phyloP scores from a whole-genome alignment of 2,329 filamentous ascomycete species.

The Colletotrichum cereale region DNA sequence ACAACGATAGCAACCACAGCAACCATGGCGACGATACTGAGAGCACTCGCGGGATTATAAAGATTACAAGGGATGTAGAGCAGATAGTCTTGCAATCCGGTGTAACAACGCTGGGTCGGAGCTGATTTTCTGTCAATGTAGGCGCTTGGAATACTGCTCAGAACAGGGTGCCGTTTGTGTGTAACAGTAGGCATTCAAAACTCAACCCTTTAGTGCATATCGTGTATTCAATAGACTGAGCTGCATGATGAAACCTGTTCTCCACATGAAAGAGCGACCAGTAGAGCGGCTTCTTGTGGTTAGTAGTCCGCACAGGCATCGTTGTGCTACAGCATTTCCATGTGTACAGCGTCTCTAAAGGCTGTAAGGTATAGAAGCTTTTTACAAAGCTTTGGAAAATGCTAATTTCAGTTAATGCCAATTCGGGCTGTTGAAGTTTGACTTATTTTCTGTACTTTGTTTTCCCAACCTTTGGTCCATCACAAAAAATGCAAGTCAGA shows the following conservation, averaged over 20 bases:
- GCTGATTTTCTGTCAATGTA: background rate
- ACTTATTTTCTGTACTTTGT: background rate
- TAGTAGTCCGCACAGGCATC: background rate
- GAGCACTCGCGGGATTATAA: background rate
- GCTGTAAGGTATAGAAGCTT: no score
- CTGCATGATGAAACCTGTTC: background rate
- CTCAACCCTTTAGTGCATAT: background rate
- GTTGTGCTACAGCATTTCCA: background rate
- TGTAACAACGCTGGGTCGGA: no score
- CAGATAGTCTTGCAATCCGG: background rate
- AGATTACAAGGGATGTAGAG: background rate
- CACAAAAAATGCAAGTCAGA: background rate
- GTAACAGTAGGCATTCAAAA: background rate
- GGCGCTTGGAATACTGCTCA: background rate
- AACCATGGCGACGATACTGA: background rate
- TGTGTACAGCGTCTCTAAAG: background rate
- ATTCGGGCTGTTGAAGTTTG: background rate
- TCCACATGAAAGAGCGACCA: background rate
- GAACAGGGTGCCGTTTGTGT: background rate
- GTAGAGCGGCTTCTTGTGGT: background rate
- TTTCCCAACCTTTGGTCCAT: background rate
- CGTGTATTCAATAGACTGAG: background rate
- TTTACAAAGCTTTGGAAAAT: background rate
- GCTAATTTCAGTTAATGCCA: background rate
- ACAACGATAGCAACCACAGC: background rate